Conservation (phyloP, 768 basidiomycete species). For the Leccinum ochraceum region DNA sequence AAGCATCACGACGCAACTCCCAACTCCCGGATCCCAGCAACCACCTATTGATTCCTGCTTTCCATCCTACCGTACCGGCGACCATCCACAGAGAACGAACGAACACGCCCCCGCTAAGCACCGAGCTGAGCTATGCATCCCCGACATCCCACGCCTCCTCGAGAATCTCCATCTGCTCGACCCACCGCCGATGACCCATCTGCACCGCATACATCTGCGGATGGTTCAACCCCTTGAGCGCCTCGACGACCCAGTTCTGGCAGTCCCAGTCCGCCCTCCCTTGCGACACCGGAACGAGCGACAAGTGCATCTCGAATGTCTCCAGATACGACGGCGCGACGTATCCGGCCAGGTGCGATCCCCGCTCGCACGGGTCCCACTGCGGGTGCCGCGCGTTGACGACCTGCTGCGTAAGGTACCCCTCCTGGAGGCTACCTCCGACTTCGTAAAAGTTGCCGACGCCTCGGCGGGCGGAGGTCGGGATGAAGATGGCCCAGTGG, state of each 20-base stretch:
- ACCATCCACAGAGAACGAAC: no score
- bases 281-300: slow-evolving; percentile 16
- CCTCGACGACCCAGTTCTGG: slow-evolving; percentile 26
- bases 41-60: no score
- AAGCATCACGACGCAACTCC: no score
- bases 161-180: slow-evolving; percentile 17
- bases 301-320: slow-evolving; percentile 7
- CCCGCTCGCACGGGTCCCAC: slow-evolving; percentile 18
- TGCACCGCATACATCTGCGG: slow-evolving; percentile 19
- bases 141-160: slow-evolving; percentile 20
- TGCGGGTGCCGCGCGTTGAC: slow-evolving; percentile 15
- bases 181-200: slow-evolving; percentile 14
- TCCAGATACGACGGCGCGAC: slow-evolving; percentile 9
- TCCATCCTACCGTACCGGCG: no score
- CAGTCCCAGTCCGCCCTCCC: slow-evolving; percentile 17
- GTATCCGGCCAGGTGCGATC: slow-evolving; percentile 13
- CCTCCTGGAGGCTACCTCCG: slow-evolving; percentile 6
- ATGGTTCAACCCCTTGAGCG: slow-evolving; percentile 13
- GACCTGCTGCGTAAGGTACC: slow-evolving; percentile 19
- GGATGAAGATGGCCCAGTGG: slow-evolving; percentile 29
- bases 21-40: no score
- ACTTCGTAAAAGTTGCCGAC: slow-evolving; percentile 26
- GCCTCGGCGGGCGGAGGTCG: slow-evolving; percentile 18
- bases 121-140: slow-evolving; percentile 8
- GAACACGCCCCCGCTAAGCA: no score